These are phyloP conservation scores for Odonthalia washingtoniensis DNA, from an alignment of 31 red algal genomes.

Conservation along the genomic window DNA sequence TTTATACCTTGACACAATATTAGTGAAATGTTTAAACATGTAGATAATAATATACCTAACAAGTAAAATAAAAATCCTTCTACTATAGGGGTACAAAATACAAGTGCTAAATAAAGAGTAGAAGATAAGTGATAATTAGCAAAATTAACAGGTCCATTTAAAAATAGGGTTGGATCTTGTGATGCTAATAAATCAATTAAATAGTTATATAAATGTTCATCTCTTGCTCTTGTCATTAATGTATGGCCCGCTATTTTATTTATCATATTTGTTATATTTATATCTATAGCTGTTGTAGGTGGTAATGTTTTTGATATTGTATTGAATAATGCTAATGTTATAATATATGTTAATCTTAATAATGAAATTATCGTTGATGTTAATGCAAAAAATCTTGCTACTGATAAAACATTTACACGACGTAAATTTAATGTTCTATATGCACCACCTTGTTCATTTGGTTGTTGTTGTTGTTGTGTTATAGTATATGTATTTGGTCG, in stretches of 20 bases:
- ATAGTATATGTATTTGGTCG: too few relatives aligned
- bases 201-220: not conserved
- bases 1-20: not conserved
- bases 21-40: not conserved
- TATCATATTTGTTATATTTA: conserved; percentile 33
- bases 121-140: not conserved
- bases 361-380: conserved; percentile 28
- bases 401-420: conserved; percentile 43
- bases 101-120: not conserved
- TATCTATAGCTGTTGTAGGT: conserved; percentile 8
- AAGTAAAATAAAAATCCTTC: not conserved
- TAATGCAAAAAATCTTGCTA: conserved; percentile 56
- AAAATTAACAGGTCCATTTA: not conserved
- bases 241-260: conserved; percentile 33
- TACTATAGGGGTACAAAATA: not conserved
- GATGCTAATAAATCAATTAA: not conserved
- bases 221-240: conserved; percentile 18
- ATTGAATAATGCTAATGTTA: conserved; percentile 32
- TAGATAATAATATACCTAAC: not conserved
- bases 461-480: too few relatives aligned
- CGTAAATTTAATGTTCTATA: conserved; percentile 31
- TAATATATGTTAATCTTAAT: conserved; percentile 40
- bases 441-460: too few relatives aligned
- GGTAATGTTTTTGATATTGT: conserved; percentile 3
- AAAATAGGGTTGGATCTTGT: not conserved